A percentile compares a stretch with the other conserved stretches of the same genome.
These are phyloP conservation scores for Rehmannia glutinosa DNA, from an alignment of 257 asterid genomes.

Conservation along the genomic window DNA sequence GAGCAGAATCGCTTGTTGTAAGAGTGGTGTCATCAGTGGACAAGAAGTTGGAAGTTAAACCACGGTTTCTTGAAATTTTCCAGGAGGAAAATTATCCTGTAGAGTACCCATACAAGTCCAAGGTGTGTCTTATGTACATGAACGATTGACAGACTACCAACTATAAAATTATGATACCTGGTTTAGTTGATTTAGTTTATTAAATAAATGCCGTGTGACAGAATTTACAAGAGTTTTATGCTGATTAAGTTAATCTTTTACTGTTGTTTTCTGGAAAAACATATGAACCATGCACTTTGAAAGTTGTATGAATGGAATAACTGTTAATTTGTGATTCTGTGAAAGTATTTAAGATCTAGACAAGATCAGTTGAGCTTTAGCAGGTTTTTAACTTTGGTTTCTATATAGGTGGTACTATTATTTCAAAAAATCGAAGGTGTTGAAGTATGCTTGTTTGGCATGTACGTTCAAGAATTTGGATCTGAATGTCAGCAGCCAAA, in stretches of 20 bases:
- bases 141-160: not conserved
- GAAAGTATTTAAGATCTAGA: not conserved
- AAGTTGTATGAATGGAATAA: conserved; percentile 4
- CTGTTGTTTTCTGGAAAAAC: not conserved
- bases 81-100: conserved; percentile 86
- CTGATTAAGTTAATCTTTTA: not conserved
- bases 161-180: not conserved
- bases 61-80: conserved; percentile 89
- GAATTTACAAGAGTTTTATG: conserved; percentile 3
- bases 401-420: conserved; percentile 67
- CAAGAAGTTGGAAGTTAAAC: conserved; percentile 93
- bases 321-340: not conserved
- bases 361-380: not conserved
- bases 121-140: conserved; percentile 47
- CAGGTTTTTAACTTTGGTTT: conserved; percentile 12
- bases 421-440: conserved; percentile 98
- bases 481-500: conserved; percentile 93
- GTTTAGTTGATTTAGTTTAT: conserved; percentile 7
- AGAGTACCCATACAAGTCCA: conserved; percentile 89
- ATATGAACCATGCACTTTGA: conserved; percentile 2
- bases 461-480: conserved; percentile 99
- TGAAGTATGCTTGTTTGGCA: conserved; percentile 96
- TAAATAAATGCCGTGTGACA: not conserved
- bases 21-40: conserved; percentile 97
- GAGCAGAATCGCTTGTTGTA: conserved; percentile 91